These are phyloP conservation scores for Lichtheimia ornata DNA, from an alignment of 371 early-diverging fungal species.

Conservation along the genomic window DNA sequence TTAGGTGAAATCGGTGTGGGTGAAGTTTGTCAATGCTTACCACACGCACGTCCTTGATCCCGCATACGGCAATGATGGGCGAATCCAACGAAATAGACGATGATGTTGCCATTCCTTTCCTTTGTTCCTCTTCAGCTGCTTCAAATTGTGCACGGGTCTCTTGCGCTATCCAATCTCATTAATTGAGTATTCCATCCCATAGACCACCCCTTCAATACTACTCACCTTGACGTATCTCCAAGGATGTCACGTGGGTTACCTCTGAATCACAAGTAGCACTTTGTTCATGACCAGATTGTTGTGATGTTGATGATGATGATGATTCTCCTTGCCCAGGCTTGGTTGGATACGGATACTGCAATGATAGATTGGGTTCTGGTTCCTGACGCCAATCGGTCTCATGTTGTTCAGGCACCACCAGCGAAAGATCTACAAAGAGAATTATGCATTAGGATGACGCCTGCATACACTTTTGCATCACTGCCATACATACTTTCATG, in stretches of 20 bases:
- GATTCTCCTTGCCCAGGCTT: neutral
- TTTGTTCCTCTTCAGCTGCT: too few relatives aligned
- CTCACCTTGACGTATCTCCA: conserved; percentile 20
- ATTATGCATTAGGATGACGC: neutral
- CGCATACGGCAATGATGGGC: too few relatives aligned
- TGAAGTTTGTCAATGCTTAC: too few relatives aligned
- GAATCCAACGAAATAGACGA: too few relatives aligned
- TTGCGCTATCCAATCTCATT: too few relatives aligned
- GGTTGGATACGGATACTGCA: conserved; percentile 12
- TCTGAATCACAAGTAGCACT: conserved; percentile 10
- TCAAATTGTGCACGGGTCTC: too few relatives aligned
- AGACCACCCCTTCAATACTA: too few relatives aligned
- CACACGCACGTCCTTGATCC: too few relatives aligned
- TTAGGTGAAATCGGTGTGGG: too few relatives aligned
- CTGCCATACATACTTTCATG: conserved; percentile 6
- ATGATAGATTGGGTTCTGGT: conserved; percentile 11
- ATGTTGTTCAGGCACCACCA: conserved; percentile 1
- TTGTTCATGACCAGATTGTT: neutral
- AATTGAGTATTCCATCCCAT: too few relatives aligned
- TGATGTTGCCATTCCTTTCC: too few relatives aligned
- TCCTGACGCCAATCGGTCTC: conserved; percentile 4
- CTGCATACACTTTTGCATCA: neutral
- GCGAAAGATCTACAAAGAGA: conserved; percentile 3
- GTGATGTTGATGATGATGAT: neutral
- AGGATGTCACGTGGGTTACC: conserved; percentile 12